Evolutionary conservation across 345 rosid species (phyloP).

Genomic region (Stellera chamaejasme): DNA sequence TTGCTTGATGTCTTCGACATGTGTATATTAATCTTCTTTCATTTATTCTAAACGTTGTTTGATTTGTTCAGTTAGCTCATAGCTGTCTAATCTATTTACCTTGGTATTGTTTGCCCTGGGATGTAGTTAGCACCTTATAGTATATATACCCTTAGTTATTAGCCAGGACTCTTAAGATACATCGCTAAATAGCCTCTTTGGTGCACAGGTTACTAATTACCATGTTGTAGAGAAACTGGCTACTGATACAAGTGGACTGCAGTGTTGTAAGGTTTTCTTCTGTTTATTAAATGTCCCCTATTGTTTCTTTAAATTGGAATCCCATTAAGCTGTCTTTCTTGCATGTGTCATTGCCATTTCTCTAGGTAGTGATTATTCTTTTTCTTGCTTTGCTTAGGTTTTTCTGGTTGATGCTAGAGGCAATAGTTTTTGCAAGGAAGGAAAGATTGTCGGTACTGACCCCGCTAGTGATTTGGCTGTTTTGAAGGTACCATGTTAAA

Average conservation of each 20-base stretch:
- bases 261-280: slow-evolving; percentile 71
- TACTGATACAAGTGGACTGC: slow-evolving; percentile 57
- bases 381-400: slow-evolving; percentile 30
- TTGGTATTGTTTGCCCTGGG: too few relatives aligned
- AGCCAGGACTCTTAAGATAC: too few relatives aligned
- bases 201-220: slow-evolving; percentile 67
- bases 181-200: slow-evolving; percentile 1
- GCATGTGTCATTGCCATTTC: slow-evolving; percentile 1
- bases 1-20: too few relatives aligned
- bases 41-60: too few relatives aligned
- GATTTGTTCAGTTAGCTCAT: too few relatives aligned
- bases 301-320: not conserved
- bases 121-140: too few relatives aligned
- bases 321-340: not conserved
- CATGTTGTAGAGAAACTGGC: slow-evolving; percentile 81
- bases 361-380: not conserved
- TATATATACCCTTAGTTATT: not conserved
- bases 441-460: slow-evolving; percentile 64
- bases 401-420: slow-evolving; percentile 57
- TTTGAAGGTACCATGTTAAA: slow-evolving; percentile 40
- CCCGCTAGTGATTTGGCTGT: slow-evolving; percentile 80
- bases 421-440: slow-evolving; percentile 53
- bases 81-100: too few relatives aligned
- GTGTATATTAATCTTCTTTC: too few relatives aligned
- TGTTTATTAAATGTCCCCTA: slow-evolving; percentile 4